phyloP scores from a whole-genome alignment of 2,329 filamentous ascomycete genomes.

The Penicillium frequentans region DNA sequence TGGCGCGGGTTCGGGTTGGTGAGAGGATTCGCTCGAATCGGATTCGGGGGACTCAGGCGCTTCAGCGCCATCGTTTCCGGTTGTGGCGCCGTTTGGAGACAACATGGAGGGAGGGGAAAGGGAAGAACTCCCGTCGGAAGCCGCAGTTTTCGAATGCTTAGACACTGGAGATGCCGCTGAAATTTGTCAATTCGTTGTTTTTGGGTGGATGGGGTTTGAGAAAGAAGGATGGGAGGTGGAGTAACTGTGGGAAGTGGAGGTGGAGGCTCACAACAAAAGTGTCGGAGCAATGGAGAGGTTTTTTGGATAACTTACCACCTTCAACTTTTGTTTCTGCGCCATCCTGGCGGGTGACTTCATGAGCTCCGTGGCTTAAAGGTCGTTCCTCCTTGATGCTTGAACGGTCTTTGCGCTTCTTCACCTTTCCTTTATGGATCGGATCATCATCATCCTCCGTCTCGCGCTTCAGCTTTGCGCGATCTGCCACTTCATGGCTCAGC shows the following conservation, averaged over 20 bases:
- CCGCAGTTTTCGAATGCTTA: constrained; percentile 39
- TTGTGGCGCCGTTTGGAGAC: constrained; percentile 41
- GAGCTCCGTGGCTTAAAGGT: constrained; percentile 61
- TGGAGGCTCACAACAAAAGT: constrained; percentile 3
- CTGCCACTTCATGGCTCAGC: constrained; percentile 49
- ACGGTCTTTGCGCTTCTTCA: constrained; percentile 76
- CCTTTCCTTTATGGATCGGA: constrained; percentile 60
- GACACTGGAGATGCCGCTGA: constrained; percentile 38
- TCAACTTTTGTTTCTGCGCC: constrained; percentile 58
- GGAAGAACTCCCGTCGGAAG: constrained; percentile 39
- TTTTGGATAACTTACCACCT: constrained; percentile 45
- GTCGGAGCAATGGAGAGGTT: neutral
- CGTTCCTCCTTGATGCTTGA: constrained; percentile 62
- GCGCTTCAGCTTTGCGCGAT: constrained; percentile 49
- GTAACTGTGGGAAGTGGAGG: constrained; percentile 10
- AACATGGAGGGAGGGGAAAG: constrained; percentile 44
- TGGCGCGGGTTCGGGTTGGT: constrained; percentile 61
- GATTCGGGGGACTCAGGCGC: constrained; percentile 65
- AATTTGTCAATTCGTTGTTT: constrained; percentile 10
- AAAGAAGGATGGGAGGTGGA: constrained; percentile 11
- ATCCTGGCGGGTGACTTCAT: constrained; percentile 64
- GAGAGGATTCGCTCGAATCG: constrained; percentile 56
- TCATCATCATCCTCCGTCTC: constrained; percentile 48
- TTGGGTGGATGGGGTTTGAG: constrained; percentile 5
- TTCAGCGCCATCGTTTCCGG: constrained; percentile 60